Evolutionary conservation across 805 yeast species (phyloP).

Genomic region (Zygosaccharomyces lentus): DNA sequence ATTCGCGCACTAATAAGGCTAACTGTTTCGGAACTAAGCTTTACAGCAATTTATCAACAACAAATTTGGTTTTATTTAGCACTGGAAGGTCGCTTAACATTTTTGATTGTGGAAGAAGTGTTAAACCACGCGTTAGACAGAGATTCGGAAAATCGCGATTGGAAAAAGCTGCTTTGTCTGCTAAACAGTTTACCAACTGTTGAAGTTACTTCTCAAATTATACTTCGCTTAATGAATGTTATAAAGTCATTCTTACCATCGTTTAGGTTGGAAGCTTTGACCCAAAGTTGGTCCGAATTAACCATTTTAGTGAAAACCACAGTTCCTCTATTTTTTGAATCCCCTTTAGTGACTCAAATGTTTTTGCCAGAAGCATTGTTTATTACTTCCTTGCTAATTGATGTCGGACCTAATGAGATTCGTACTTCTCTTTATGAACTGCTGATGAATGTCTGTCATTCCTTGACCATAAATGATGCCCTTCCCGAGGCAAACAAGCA

Average conservation of each 20-base stretch:
- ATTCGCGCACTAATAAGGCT: slow-evolving; percentile 59
- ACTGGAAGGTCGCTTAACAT: slow-evolving; percentile 53
- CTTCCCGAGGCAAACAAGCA: slow-evolving; percentile 40
- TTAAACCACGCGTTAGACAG: slow-evolving; percentile 70
- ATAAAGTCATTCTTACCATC: slow-evolving; percentile 48
- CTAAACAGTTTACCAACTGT: slow-evolving; percentile 63
- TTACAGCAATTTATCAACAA: slow-evolving; percentile 51
- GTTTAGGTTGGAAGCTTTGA: slow-evolving; percentile 38
- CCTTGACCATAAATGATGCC: slow-evolving; percentile 55
- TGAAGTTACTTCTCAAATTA: slow-evolving; percentile 64
- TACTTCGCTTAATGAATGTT: slow-evolving; percentile 52
- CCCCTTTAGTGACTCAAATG: slow-evolving; percentile 54
- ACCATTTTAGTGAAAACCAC: slow-evolving; percentile 61
- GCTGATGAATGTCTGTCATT: slow-evolving; percentile 62
- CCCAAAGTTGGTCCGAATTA: slow-evolving; percentile 65
- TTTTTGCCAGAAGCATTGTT: slow-evolving; percentile 69
- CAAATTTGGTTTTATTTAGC: slow-evolving; percentile 66
- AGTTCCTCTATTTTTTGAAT: slow-evolving; percentile 66
- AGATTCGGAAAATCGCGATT: slow-evolving; percentile 68
- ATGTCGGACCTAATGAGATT: slow-evolving; percentile 49
- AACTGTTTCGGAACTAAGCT: slow-evolving; percentile 46
- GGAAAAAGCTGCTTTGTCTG: slow-evolving; percentile 60
- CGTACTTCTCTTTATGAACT: slow-evolving; percentile 59
- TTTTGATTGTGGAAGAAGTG: slow-evolving; percentile 64
- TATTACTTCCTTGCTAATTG: slow-evolving; percentile 55